Base-by-base conservation (phyloP, 2,329 filamentous ascomycete species). In the Sclerotinia glacialis region DNA sequence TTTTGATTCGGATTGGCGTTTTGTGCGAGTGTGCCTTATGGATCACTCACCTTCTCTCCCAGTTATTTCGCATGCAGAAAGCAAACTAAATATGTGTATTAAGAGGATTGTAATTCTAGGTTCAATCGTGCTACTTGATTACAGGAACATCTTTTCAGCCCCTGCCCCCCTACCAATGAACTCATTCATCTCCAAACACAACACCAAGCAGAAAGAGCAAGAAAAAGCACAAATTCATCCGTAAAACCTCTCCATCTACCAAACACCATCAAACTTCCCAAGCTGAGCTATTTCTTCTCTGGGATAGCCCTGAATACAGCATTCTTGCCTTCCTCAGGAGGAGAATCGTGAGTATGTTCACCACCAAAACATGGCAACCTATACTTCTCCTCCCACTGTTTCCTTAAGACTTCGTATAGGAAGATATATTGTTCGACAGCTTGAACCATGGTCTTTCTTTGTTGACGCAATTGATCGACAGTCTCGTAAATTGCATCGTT, bases 391-490 rank as follows among this genome's bases (percentile, higher is more conserved):
- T 86, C 79, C 88, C 90, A 93, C 64, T 87, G 80, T 76, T 92
- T 89, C 62, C 87, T 85, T 73, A 97, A 78, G 1, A 96, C 91
- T 74, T 93, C 87, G 79, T 99, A 98, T 67, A 99, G 85, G 77
- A 98, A 97, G 47, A 86, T 79, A 74, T 91, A 95, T 77, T 99
- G 95, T 58, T 84, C 77, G 72, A 94, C 90, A 55, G 91, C 89
- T 79, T 98, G 95, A 6, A 99, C 95, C 95, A 99, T 99, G 79
- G 89, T 91, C 80, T 92, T 91, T 23, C 95, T 86, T 81, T 99
- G 95, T 77, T 94, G 86, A 54, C 95, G 86, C 65, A 99, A 83
- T 68, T 81, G 79, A 73, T 96, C 89, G 64, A 99, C 93, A 0
- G 90, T 90, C 23, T 90, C 83, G 71, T 88, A 91, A 50, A 99